phyloP scores from a whole-genome alignment of 345 rosid species.

The Brassica cretica region DNA sequence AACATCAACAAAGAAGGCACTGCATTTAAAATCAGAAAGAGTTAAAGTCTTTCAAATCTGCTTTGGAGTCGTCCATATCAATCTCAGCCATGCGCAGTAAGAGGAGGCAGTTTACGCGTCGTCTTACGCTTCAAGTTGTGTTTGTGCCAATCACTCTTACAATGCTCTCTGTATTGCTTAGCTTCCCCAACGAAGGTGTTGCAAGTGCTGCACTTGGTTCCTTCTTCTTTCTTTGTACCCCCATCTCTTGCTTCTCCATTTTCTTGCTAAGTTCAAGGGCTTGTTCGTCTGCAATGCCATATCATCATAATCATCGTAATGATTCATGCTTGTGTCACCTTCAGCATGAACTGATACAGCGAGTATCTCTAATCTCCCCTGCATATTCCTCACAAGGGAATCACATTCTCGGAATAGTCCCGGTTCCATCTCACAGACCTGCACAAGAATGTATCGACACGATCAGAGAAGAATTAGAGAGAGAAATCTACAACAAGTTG shows the following conservation, averaged over 20 bases:
- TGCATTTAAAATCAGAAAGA: conserved; percentile 47
- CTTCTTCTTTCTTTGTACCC: conserved; percentile 43
- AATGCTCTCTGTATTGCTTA: conserved; percentile 84
- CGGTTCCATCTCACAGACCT: conserved; percentile 90
- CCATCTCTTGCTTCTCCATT: conserved; percentile 56
- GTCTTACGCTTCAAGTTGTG: conserved; percentile 92
- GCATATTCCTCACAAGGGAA: conserved; percentile 69
- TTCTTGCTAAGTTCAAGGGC: conserved; percentile 52
- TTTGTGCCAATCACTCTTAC: conserved; percentile 96
- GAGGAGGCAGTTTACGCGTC: conserved; percentile 78
- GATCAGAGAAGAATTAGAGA: not conserved
- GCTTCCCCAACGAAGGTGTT: conserved; percentile 72
- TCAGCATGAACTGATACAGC: conserved; percentile 86
- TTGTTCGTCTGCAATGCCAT: conserved; percentile 34
- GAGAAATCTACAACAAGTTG: not conserved
- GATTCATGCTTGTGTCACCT: conserved; percentile 82
- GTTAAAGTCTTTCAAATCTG: conserved; percentile 79
- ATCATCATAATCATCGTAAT: conserved; percentile 71
- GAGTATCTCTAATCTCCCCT: conserved; percentile 86
- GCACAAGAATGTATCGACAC: conserved; percentile 22
- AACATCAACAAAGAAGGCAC: not conserved
- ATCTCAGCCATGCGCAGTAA: conserved; percentile 66
- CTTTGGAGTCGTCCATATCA: conserved; percentile 63
- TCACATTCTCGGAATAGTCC: conserved; percentile 81
- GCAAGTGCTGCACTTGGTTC: conserved; percentile 84